Evolutionary conservation across 1,139 yeast genomes (phyloP).

Genomic region (Arxiozyma bovina): DNA sequence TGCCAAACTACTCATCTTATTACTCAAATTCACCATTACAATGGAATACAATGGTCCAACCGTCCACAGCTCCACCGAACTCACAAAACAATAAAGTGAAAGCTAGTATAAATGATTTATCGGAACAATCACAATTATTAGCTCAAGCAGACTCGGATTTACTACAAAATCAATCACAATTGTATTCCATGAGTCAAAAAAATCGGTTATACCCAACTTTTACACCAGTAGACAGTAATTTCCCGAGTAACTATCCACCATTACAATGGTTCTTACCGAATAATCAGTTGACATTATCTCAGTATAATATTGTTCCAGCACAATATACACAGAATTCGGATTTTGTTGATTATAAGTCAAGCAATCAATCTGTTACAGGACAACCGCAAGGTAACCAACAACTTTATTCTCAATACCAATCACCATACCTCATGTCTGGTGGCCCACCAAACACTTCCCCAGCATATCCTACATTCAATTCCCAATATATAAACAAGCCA

Average conservation of each 20-base stretch:
- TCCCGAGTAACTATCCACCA: not conserved
- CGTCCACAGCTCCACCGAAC: not conserved
- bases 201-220: not conserved
- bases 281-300: not conserved
- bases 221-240: not conserved
- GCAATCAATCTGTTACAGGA: not conserved
- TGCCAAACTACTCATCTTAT: not conserved
- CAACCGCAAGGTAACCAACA: not conserved
- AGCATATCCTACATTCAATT: not conserved
- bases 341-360: not conserved
- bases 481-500: not conserved
- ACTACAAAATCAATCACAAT: not conserved
- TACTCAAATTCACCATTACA: not conserved
- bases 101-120: not conserved
- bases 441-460: not conserved
- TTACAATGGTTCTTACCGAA: not conserved
- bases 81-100: not conserved
- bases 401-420: constrained; percentile 1
- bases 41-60: not conserved
- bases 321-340: not conserved
- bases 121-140: not conserved
- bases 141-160: not conserved
- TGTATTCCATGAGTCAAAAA: not conserved
- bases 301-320: not conserved
- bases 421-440: constrained; percentile 2